These are phyloP conservation scores for Cymbidium sinense DNA, from an alignment of 106 monocot species.

Conservation along the genomic window DNA sequence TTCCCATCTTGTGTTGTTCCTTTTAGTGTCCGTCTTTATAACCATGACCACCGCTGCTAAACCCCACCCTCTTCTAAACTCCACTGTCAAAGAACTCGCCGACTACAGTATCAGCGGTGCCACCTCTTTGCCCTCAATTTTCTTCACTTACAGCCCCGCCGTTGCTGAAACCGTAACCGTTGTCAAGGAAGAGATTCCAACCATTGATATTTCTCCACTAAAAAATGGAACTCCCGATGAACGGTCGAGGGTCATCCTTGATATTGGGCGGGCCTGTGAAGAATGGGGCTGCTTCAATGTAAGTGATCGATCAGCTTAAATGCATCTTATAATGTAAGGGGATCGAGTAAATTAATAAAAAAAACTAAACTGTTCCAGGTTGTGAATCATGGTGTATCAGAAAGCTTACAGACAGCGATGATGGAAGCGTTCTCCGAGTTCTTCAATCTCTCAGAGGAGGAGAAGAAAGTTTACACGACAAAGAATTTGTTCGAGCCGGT, in stretches of 20 bases:
- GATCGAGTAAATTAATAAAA: neutral
- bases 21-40: neutral
- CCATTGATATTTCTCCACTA: constrained; percentile 53
- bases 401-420: constrained; percentile 13
- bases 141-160: neutral
- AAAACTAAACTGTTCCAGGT: constrained; percentile 17
- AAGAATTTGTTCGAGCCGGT: constrained; percentile 37
- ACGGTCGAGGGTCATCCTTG: constrained; percentile 21
- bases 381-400: constrained; percentile 39
- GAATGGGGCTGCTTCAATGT: constrained; percentile 92
- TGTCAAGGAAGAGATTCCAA: constrained; percentile 34
- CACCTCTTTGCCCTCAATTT: neutral
- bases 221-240: constrained; percentile 17
- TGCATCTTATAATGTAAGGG: neutral
- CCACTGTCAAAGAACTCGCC: constrained; percentile 6
- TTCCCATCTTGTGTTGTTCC: neutral
- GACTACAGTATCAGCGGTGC: no score
- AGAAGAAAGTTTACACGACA: constrained; percentile 36
- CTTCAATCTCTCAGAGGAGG: constrained; percentile 35
- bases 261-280: constrained; percentile 38
- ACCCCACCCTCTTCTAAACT: neutral
- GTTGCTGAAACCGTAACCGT: neutral
- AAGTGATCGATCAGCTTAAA: neutral
- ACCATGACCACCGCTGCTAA: neutral
- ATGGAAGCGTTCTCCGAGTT: constrained; percentile 8